phyloP scores from a whole-genome alignment of 768 basidiomycete genomes.

The Epithele typhae region DNA sequence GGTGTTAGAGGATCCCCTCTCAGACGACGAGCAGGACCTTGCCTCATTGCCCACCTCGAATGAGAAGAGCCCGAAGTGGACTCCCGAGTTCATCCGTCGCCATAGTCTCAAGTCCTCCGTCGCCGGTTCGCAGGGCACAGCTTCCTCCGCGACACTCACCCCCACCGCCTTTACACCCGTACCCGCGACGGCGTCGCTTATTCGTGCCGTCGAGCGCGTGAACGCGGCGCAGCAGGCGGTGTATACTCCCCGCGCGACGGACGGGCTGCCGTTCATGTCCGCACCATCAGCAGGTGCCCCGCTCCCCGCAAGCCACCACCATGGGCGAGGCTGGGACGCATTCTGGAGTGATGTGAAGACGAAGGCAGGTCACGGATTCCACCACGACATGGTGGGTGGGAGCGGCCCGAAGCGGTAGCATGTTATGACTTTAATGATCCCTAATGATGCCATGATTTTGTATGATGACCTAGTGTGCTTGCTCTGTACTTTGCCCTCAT shows the following conservation, averaged over 20 bases:
- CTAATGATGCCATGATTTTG: constrained; percentile 1
- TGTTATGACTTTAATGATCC: constrained; percentile 6
- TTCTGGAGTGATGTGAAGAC: constrained; percentile 43
- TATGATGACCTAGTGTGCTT: not conserved
- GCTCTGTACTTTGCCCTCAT: not conserved
- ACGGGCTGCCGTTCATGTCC: constrained; percentile 8
- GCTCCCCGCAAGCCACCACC: not conserved
- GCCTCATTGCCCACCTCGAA: constrained; percentile 3
- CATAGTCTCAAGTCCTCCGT: constrained; percentile 26
- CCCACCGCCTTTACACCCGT: constrained; percentile 35
- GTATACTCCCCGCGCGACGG: constrained; percentile 23
- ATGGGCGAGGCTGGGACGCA: constrained; percentile 34
- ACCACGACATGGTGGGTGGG: constrained; percentile 2
- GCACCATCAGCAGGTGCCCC: not conserved
- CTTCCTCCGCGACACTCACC: constrained; percentile 15
- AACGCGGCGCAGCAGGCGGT: constrained; percentile 50
- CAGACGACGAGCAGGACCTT: constrained; percentile 31
- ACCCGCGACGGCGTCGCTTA: constrained; percentile 61
- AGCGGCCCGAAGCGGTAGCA: constrained; percentile 2
- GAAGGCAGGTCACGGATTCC: constrained; percentile 24
- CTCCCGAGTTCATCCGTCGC: constrained; percentile 46
- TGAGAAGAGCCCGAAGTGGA: constrained; percentile 33
- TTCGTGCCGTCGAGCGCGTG: constrained; percentile 59
- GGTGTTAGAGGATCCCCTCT: constrained; percentile 11
- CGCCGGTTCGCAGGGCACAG: constrained; percentile 16